Conservation (phyloP, 768 basidiomycete genomes). For the Termitomyces sp. region DNA sequence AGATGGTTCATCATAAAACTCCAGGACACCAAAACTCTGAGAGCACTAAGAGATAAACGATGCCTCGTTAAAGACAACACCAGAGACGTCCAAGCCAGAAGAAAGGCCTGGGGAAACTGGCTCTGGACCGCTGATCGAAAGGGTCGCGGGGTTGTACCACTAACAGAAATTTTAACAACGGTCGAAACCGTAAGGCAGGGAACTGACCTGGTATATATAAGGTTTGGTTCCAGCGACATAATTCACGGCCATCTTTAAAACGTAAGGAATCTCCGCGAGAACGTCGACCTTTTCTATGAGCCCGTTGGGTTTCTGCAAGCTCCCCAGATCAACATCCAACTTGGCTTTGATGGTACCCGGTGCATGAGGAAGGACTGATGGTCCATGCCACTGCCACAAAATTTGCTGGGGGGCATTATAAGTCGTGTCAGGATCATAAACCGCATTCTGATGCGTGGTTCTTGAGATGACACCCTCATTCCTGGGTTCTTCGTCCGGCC, state of each 20-base stretch:
- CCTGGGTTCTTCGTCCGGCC: conserved; percentile 52
- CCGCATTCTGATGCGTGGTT: conserved; percentile 54
- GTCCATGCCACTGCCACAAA: conserved; percentile 73
- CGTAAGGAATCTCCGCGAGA: conserved; percentile 79
- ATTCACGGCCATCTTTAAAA: conserved; percentile 88
- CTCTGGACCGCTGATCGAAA: conserved; percentile 39
- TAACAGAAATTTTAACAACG: conserved; percentile 14
- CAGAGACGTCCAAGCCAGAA: conserved; percentile 48
- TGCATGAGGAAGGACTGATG: conserved; percentile 48
- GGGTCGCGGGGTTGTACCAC: conserved; percentile 44
- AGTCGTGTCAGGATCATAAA: conserved; percentile 72
- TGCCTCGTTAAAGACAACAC: conserved; percentile 81
- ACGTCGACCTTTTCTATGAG: conserved; percentile 93
- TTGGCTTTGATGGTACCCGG: conserved; percentile 53
- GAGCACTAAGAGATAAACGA: conserved; percentile 62
- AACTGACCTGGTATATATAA: conserved; percentile 83
- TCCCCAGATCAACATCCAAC: conserved; percentile 53
- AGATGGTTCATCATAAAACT: not conserved
- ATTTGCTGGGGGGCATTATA: conserved; percentile 72
- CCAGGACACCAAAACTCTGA: not conserved
- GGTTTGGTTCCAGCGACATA: conserved; percentile 94
- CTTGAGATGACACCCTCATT: conserved; percentile 53
- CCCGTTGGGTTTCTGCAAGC: conserved; percentile 54
- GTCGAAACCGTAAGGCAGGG: not conserved
- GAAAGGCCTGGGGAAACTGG: conserved; percentile 32